These are phyloP conservation scores for Sporothrix inflata DNA, from an alignment of 2,329 filamentous ascomycete species.

Conservation along the genomic window DNA sequence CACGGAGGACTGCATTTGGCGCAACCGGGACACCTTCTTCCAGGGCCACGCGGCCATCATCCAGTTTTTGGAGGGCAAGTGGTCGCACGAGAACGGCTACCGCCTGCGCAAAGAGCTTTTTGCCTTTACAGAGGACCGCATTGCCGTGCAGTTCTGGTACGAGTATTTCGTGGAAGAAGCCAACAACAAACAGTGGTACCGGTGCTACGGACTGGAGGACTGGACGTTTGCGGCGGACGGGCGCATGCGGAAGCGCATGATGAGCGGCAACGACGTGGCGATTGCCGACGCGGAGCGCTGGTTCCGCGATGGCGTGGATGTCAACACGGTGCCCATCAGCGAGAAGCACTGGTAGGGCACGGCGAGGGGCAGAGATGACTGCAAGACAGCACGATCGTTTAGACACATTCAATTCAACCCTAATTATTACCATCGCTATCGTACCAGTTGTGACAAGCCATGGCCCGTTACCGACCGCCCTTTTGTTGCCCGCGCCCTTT, in stretches of 20 bases:
- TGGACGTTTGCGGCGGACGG: constrained; percentile 75
- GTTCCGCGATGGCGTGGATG: constrained; percentile 71
- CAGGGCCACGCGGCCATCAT: constrained; percentile 69
- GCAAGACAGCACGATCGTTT: neutral
- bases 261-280: constrained; percentile 74
- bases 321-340: constrained; percentile 66
- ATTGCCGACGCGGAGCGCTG: constrained; percentile 66
- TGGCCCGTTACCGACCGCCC: neutral
- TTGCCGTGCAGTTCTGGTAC: constrained; percentile 91
- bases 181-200: constrained; percentile 71
- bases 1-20: constrained; percentile 76
- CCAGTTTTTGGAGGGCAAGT: constrained; percentile 71
- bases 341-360: constrained; percentile 66
- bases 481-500: neutral
- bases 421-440: neutral
- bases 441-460: neutral
- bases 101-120: constrained; percentile 82
- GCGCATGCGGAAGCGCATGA: constrained; percentile 72
- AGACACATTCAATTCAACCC: neutral
- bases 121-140: constrained; percentile 70
- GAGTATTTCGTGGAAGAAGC: constrained; percentile 61
- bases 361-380: no score
- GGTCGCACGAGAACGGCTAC: constrained; percentile 72
- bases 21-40: constrained; percentile 74
- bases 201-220: constrained; percentile 83